Evolutionary conservation across 192 early-diverging fungal species (phyloP), one percentile per base, ranked within the genome.

Genomic region (Dimargaris xerosporica): DNA sequence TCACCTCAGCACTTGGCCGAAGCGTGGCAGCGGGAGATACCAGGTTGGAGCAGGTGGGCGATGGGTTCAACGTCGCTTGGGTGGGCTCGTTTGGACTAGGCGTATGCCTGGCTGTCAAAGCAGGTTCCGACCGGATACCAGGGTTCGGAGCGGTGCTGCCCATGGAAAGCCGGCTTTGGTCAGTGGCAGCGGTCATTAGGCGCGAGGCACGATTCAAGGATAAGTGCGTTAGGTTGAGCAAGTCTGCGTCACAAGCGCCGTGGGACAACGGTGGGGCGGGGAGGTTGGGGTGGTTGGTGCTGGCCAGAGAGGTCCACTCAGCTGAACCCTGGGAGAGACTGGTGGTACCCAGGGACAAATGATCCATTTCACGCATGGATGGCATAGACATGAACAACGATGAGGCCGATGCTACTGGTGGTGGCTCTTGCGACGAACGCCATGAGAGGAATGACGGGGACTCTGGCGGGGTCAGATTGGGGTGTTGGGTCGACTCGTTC

Each of bases 231-330:
- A 16, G 46, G 46, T 21, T 21, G 21, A 47, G 46, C 12, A 47
- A 11, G 2, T 47, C 21, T 16, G 15, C 46, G 46, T n/a, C 46
- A 2, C 17, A 21, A 3, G 15, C 46, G 46, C 46, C 17, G 46
- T 47, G 34, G 34, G 34, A 7, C 7, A 7, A 39, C 34, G 34
- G 1, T 11, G 46, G 46, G 21, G 46, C 6, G 25, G 54, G 34
- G 9, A 56, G 23, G 28, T 56, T 56, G 7, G 54, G 54, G 28
- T 56, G 54, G 54, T 26, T 34, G 3, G 30, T 26, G 54, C 54
- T 56, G 54, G 30, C 54, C 54, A 56, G 54, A 29, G 54, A 56
- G 26, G 54, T 34, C 54, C 54, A 56, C n/a, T 34, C 6, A 3
- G 21, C 19, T 28, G 50, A 52, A 9, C 28, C 50, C 19, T 21